A percentile compares a stretch with the other conserved stretches of the same genome.
phyloP scores from a whole-genome alignment of 2,329 filamentous ascomycete species.

The Pseudofabraea citricarpa region DNA sequence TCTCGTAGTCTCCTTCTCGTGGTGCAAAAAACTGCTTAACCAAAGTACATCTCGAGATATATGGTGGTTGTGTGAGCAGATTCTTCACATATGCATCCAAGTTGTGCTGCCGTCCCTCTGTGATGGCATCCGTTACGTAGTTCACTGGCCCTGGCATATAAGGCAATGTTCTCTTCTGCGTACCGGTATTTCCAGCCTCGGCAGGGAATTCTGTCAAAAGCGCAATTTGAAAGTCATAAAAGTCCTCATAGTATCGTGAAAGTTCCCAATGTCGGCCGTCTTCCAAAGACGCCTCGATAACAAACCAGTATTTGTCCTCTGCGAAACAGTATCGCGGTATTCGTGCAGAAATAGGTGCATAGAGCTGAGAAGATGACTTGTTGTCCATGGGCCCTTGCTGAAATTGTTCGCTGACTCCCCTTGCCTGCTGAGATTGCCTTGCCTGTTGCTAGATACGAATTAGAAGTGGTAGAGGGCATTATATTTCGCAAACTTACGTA shows the following conservation, averaged over 20 bases:
- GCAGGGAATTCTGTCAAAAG: conserved; percentile 87
- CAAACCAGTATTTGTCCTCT: conserved; percentile 98
- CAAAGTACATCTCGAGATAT: conserved; percentile 79
- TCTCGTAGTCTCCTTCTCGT: conserved; percentile 87
- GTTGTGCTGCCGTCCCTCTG: conserved; percentile 86
- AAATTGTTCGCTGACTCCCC: conserved; percentile 3
- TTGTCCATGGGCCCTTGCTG: conserved; percentile 25
- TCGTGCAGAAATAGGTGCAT: conserved; percentile 74
- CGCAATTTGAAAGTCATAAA: conserved; percentile 97
- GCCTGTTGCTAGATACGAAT: conserved; percentile 18
- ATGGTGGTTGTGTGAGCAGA: conserved; percentile 72
- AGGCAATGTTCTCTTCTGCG: conserved; percentile 75
- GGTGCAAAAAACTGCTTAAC: conserved; percentile 91
- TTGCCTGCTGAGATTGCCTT: conserved; percentile 19
- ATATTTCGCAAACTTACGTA: conserved; percentile 35
- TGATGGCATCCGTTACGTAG: conserved; percentile 97
- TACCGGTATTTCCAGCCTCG: conserved; percentile 82
- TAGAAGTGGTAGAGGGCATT: no score
- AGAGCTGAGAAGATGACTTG: conserved; percentile 49
- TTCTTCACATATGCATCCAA: conserved; percentile 95
- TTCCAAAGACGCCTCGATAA: conserved; percentile 86
- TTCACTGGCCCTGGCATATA: conserved; percentile 98
- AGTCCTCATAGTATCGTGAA: conserved; percentile 94
- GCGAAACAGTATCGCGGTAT: conserved; percentile 94
- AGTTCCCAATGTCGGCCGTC: conserved; percentile 91